These are phyloP conservation scores for Tolypocladium endophyticum DNA, from an alignment of 2,329 filamentous ascomycete genomes.

Conservation along the genomic window DNA sequence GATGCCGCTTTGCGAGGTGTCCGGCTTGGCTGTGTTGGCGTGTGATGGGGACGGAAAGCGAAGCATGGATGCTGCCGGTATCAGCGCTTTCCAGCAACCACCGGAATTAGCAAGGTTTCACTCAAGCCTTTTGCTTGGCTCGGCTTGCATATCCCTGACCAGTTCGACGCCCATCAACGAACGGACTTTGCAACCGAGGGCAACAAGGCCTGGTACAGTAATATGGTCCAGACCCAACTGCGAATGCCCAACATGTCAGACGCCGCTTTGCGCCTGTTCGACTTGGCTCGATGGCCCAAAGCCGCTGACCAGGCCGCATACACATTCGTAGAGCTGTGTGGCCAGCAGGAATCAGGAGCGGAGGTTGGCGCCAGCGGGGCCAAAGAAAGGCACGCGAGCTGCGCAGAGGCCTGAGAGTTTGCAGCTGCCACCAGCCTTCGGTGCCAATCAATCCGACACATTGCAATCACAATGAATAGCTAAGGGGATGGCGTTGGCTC, in stretches of 20 bases:
- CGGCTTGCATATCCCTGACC: background rate
- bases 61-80: background rate
- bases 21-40: background rate
- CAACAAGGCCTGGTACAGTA: background rate
- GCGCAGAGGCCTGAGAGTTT: background rate
- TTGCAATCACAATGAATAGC: background rate
- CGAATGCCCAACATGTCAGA: constrained; percentile 1
- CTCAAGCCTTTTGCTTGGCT: background rate
- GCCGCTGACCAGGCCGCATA: background rate
- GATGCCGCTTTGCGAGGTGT: background rate
- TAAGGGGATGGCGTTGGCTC: background rate
- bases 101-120: background rate
- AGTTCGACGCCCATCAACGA: background rate
- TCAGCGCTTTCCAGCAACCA: background rate
- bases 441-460: constrained; percentile 1
- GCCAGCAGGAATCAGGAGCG: background rate
- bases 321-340: background rate
- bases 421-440: background rate
- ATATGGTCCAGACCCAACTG: background rate
- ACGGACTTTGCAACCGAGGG: background rate
- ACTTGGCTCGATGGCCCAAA: background rate
- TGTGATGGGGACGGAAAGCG: background rate
- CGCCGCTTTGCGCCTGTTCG: background rate
- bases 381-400: background rate
- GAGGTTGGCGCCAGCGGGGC: background rate